Evolutionary conservation across 1,139 yeast species (phyloP).

Genomic region (Kluyveromyces marxianus): DNA sequence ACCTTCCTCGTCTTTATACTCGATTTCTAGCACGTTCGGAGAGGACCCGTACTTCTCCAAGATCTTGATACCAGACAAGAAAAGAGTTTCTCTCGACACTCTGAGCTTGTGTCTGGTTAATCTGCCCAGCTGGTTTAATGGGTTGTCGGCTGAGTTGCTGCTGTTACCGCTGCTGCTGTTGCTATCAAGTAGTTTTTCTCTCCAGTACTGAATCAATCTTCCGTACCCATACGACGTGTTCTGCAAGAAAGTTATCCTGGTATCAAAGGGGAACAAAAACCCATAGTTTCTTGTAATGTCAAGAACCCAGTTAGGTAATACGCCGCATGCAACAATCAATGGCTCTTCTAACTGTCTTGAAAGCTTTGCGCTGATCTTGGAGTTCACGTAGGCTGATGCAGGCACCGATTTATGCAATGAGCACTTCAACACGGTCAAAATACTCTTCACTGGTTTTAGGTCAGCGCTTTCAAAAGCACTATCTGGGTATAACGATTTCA

Average conservation of each 20-base stretch:
- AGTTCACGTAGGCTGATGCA: conserved; percentile 53
- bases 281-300: conserved; percentile 66
- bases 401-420: conserved; percentile 36
- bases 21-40: conserved; percentile 80
- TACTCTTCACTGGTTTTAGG: conserved; percentile 39
- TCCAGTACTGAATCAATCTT: conserved; percentile 77
- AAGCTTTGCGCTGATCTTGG: conserved; percentile 80
- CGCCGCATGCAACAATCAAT: conserved; percentile 77
- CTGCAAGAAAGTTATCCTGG: conserved; percentile 70
- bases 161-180: conserved; percentile 18
- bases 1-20: conserved; percentile 88
- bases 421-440: conserved; percentile 49
- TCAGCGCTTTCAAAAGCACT: conserved; percentile 34
- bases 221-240: conserved; percentile 91
- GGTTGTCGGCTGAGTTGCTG: conserved; percentile 23
- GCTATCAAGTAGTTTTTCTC: conserved; percentile 39
- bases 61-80: conserved; percentile 76
- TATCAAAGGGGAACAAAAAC: conserved; percentile 77
- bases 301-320: conserved; percentile 81
- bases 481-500: conserved; percentile 29
- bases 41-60: conserved; percentile 69
- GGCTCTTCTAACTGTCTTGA: conserved; percentile 89
- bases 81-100: conserved; percentile 59
- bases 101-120: conserved; percentile 77
- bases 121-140: conserved; percentile 52